Base-by-base conservation (phyloP, 768 basidiomycete genomes). In the Trametes cubensis region DNA sequence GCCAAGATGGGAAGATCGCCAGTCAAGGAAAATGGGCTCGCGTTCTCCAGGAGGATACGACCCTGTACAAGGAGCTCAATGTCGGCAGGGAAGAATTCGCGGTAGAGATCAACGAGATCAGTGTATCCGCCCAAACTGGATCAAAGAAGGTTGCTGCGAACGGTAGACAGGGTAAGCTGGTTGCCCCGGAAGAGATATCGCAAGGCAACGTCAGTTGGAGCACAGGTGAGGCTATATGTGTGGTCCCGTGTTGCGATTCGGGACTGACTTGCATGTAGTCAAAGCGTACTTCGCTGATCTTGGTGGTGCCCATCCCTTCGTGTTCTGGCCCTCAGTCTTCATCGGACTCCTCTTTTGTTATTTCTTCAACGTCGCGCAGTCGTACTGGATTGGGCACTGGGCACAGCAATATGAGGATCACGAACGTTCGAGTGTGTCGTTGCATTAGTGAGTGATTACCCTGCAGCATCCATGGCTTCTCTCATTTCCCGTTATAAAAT, bases 11-110 rank as follows among this genome's bases (percentile, higher is more conserved):
- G 0, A 76, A 79, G 0, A 73, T 85, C 25, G 69, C 71, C 15
- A 78, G 78, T 40, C 78, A 81, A 65, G 84, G 81, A 1, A 75
- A 81, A 23, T 70, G 84, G 2, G 76, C 79, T 0, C 81, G 79
- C 6, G 78, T 76, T 0, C 73, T 87, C 6, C 74, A 72, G 3
- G 73, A 75, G 41, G 78, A 83, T 61, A 66, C 70, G 47, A 77
- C 58, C 42, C 73, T 77, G 47, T 75, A 58, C 15, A 62, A 60
- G 4, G 69, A 72, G 40, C 63, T 69, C 10, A 61, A 66, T 4
- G 57, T 72, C 17, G 69, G 70, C 44, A 40, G 38, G 6, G 56
- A 68, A 51, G 63, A 65, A 48, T 58, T 67, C 7, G 51, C 65
- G 42, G 69, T 69, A 40, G 69, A 54, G 4, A 67, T 69, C 38